These are phyloP conservation scores for Russula virescens DNA, from an alignment of 768 basidiomycete species.

Conservation along the genomic window DNA sequence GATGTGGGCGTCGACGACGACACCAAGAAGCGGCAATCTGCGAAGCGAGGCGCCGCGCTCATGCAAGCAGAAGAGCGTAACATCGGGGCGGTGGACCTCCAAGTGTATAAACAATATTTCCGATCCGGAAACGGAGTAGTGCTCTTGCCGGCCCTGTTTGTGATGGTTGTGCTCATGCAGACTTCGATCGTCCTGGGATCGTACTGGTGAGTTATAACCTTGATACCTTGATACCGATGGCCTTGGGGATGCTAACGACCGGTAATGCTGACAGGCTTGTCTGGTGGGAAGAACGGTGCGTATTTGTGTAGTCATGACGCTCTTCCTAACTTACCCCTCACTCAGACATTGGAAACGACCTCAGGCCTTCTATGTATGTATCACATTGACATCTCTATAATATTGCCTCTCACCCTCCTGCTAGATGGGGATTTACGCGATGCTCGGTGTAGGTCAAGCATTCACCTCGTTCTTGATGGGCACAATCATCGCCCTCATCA, in stretches of 20 bases:
- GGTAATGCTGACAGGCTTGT: constrained; percentile 49
- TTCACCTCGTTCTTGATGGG: constrained; percentile 65
- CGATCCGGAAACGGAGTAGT: constrained; percentile 61
- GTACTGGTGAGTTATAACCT: constrained; percentile 53
- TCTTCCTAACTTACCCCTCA: constrained; percentile 18
- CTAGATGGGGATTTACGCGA: constrained; percentile 80
- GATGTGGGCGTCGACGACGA: constrained; percentile 33
- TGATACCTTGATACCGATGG: not conserved
- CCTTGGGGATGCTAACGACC: constrained; percentile 18
- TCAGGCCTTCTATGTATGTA: constrained; percentile 64
- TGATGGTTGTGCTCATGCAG: constrained; percentile 62
- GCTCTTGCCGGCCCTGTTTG: constrained; percentile 58
- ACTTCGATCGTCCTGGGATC: constrained; percentile 63
- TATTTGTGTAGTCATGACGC: constrained; percentile 2
- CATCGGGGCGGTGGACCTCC: constrained; percentile 57
- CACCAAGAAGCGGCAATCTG: constrained; percentile 34
- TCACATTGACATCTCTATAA: not conserved
- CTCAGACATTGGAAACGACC: constrained; percentile 49
- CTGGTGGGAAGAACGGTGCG: constrained; percentile 73
- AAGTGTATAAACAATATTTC: constrained; percentile 58
- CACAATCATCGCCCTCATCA: constrained; percentile 54
- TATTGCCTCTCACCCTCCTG: not conserved
- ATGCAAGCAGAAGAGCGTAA: constrained; percentile 87
- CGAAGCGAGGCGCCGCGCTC: constrained; percentile 43
- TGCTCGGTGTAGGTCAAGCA: constrained; percentile 65